Percentiles rank a stretch among this genome's conserved stretches.
Evolutionary conservation across 768 basidiomycete genomes (phyloP).

Genomic region (Tephrocybe sp.): DNA sequence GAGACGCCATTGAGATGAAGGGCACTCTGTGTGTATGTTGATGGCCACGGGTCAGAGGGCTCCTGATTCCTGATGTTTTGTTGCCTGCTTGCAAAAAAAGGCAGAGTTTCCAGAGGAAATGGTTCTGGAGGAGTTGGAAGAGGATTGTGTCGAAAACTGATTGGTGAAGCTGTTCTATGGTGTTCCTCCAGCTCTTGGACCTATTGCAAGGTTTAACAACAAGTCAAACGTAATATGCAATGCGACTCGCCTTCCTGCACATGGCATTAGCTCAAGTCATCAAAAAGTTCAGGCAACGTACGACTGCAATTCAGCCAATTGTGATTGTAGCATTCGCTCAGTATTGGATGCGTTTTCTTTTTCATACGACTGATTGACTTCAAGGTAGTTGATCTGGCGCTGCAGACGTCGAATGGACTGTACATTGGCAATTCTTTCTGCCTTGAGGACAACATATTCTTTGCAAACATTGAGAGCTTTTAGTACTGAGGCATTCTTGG

Average conservation of each 20-base stretch:
- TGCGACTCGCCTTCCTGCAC: constrained; percentile 19
- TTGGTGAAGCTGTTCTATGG: constrained; percentile 26
- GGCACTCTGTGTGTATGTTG: not conserved
- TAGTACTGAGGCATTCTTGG: constrained; percentile 25
- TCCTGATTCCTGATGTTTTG: not conserved
- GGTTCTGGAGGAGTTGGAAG: constrained; percentile 58
- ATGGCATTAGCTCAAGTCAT: not conserved
- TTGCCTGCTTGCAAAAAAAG: constrained; percentile 32
- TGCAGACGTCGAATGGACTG: constrained; percentile 29
- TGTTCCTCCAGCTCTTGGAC: constrained; percentile 34
- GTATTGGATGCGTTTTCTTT: constrained; percentile 32
- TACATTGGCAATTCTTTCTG: constrained; percentile 28
- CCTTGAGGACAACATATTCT: constrained; percentile 36
- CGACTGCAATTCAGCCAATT: constrained; percentile 30
- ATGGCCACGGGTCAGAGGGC: not conserved
- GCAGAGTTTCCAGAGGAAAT: constrained; percentile 42
- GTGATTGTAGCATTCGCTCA: constrained; percentile 32
- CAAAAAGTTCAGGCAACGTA: constrained; percentile 17
- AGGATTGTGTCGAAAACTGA: constrained; percentile 41
- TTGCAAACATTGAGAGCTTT: constrained; percentile 35
- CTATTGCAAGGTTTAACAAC: constrained; percentile 14
- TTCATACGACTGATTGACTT: constrained; percentile 28
- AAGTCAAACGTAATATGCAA: not conserved
- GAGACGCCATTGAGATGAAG: not conserved
- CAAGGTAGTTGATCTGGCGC: constrained; percentile 26